Percentiles rank a stretch among this genome's conserved stretches.
Conservation (phyloP, 1,139 yeast species). For the Suhomyces maxii region DNA sequence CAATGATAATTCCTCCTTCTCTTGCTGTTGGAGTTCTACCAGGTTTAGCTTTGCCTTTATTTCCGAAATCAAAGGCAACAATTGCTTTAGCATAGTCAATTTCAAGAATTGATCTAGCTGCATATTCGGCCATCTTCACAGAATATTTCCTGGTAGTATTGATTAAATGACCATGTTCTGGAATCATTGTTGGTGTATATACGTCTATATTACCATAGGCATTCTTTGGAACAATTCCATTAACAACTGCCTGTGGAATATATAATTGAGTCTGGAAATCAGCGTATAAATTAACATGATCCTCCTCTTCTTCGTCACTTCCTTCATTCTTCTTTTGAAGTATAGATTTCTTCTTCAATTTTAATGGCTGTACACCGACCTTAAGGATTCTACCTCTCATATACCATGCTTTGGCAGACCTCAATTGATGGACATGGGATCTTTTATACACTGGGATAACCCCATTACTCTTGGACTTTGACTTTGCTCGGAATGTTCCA, state of each 20-base stretch:
- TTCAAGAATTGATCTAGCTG: constrained; percentile 62
- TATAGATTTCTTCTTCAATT: constrained; percentile 30
- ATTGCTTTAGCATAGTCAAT: constrained; percentile 88
- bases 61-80: constrained; percentile 73
- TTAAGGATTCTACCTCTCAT: constrained; percentile 74
- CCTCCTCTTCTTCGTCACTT: constrained; percentile 47
- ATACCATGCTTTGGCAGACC: constrained; percentile 86
- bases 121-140: constrained; percentile 56
- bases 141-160: constrained; percentile 24
- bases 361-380: constrained; percentile 66
- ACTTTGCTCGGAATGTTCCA: constrained; percentile 60
- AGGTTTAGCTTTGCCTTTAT: constrained; percentile 4
- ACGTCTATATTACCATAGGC: constrained; percentile 82
- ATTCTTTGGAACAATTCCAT: constrained; percentile 73
- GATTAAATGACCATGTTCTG: constrained; percentile 72
- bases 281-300: constrained; percentile 61
- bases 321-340: constrained; percentile 9
- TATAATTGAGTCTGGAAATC: constrained; percentile 74
- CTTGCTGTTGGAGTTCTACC: constrained; percentile 59
- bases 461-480: constrained; percentile 26
- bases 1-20: constrained; percentile 77
- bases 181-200: constrained; percentile 77
- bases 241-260: constrained; percentile 60
- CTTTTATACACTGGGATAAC: constrained; percentile 65
- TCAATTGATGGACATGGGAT: constrained; percentile 58